These are phyloP conservation scores for Verticillium nonalfalfae DNA, from an alignment of 2,329 filamentous ascomycete species.

Conservation along the genomic window DNA sequence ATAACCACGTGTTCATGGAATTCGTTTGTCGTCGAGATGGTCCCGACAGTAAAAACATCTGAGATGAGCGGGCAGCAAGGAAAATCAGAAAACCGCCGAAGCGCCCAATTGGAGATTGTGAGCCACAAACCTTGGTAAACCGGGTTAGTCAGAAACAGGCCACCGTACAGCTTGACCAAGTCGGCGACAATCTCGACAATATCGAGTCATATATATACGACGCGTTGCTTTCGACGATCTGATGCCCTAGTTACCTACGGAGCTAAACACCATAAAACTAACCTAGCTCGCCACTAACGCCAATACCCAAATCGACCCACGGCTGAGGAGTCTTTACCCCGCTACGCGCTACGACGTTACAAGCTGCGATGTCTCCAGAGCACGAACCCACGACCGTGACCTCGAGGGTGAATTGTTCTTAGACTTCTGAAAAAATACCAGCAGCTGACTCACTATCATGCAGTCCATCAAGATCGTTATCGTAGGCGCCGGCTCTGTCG, in stretches of 20 bases:
- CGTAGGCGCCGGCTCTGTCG: conserved; percentile 18
- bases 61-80: too few species aligned
- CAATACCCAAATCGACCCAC: background rate
- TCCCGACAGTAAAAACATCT: too few species aligned
- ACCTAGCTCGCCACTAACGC: background rate
- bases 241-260: background rate
- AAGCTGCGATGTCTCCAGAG: background rate
- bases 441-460: background rate
- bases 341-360: too few species aligned
- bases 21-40: too few species aligned
- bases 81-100: background rate
- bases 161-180: background rate
- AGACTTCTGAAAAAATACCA: background rate
- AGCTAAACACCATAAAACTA: background rate
- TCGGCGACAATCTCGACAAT: background rate
- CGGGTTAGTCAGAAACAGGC: background rate
- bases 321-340: background rate
- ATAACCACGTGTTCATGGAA: too few species aligned
- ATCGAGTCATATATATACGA: background rate
- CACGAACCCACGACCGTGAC: background rate
- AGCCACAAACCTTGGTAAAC: background rate
- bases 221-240: background rate
- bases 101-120: background rate
- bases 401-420: background rate
- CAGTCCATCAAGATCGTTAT: conserved; percentile 19